These are phyloP conservation scores for Neospora caninum DNA, from an alignment of 169 alveolate genomes.

Conservation along the genomic window DNA sequence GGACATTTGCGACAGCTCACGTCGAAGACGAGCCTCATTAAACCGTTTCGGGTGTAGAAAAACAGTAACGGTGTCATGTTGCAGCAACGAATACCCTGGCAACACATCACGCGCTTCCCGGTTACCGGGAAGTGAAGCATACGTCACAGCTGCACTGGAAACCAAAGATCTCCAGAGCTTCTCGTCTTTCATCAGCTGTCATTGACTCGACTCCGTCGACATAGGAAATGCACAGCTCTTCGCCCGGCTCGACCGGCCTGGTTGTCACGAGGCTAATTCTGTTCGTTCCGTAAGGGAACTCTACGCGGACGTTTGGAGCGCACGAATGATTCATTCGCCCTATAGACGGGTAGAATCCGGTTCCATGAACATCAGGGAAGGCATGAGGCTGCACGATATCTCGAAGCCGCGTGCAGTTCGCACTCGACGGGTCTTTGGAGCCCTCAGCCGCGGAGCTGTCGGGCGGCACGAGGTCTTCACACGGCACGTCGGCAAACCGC, in stretches of 20 bases:
- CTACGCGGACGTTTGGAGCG: conserved; percentile 14
- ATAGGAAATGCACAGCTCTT: conserved; percentile 29
- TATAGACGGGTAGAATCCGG: conserved; percentile 15
- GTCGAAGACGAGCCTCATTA: too few species aligned
- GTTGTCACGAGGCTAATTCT: neutral
- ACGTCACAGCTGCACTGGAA: neutral
- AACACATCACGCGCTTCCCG: neutral
- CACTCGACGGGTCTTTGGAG: neutral
- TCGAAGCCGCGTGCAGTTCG: neutral
- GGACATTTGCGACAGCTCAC: too few species aligned
- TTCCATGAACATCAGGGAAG: conserved; percentile 23
- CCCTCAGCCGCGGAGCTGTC: neutral
- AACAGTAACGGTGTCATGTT: too few species aligned
- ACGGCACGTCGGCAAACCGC: conserved; percentile 30
- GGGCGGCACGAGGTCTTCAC: neutral
- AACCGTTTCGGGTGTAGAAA: too few species aligned
- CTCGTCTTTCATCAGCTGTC: neutral
- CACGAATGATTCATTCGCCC: conserved; percentile 29
- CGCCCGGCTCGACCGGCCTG: neutral
- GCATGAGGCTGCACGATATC: neutral
- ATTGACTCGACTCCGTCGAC: neutral
- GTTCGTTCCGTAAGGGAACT: conserved; percentile 13
- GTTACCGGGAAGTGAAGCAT: neutral
- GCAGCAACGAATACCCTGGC: too few species aligned
- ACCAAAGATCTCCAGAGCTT: neutral